A percentile compares a stretch with the other conserved stretches of the same genome.
These are phyloP conservation scores for Aphanocladium album DNA, from an alignment of 2,329 filamentous ascomycete genomes.

Conservation along the genomic window DNA sequence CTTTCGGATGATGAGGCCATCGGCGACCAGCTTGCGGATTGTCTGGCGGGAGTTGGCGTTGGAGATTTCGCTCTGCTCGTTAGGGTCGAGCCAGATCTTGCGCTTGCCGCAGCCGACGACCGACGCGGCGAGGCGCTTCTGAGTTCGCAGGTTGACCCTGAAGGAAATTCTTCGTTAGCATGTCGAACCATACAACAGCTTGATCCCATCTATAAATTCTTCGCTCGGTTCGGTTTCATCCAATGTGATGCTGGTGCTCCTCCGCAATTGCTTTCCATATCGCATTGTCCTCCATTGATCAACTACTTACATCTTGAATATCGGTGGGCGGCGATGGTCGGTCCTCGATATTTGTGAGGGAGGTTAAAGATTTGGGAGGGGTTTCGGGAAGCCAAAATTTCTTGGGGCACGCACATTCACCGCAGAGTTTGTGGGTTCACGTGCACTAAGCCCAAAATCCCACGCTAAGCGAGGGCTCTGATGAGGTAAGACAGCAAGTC, in stretches of 20 bases:
- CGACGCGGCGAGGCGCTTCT: conserved; percentile 99
- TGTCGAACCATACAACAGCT: conserved; percentile 18
- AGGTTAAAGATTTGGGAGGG: conserved; percentile 34
- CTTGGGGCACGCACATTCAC: conserved; percentile 31
- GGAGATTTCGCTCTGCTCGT: conserved; percentile 98
- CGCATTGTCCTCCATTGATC: conserved; percentile 2
- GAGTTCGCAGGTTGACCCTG: conserved; percentile 99
- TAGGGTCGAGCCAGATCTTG: conserved; percentile 99
- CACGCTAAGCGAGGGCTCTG: conserved; percentile 38
- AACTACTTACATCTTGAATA: conserved; percentile 41
- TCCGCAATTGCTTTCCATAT: neutral
- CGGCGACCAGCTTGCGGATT: conserved; percentile 97
- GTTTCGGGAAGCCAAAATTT: conserved; percentile 36
- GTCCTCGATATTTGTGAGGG: conserved; percentile 34
- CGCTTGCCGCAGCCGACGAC: conserved; percentile 98
- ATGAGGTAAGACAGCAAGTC: conserved; percentile 23
- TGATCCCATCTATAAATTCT: neutral
- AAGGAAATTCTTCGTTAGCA: conserved; percentile 26
- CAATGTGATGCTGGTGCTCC: neutral
- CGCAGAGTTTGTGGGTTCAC: conserved; percentile 38
- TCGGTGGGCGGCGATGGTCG: conserved; percentile 37
- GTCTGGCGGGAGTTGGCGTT: conserved; percentile 99
- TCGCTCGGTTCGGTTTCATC: conserved; percentile 12
- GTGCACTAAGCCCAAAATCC: conserved; percentile 29
- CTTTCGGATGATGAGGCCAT: conserved; percentile 99